phyloP scores from a whole-genome alignment of 169 alveolate species.

The Eimeria zaria region DNA sequence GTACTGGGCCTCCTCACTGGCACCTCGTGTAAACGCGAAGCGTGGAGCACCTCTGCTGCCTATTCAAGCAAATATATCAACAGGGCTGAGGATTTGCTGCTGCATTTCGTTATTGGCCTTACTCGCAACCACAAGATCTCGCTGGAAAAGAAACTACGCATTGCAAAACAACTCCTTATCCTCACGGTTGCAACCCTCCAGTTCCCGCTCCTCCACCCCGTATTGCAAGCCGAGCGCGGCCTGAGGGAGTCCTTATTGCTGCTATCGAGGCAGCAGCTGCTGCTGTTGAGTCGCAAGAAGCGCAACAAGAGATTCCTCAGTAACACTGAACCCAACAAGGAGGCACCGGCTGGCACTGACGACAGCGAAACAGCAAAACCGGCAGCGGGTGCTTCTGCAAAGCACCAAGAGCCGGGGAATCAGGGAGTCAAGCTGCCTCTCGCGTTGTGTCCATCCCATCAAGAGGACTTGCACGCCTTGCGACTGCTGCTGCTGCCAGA shows the following conservation, averaged over 20 bases:
- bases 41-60: constrained; percentile 46
- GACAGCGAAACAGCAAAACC: background rate
- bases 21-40: constrained; percentile 43
- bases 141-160: constrained; percentile 21
- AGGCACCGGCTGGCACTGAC: background rate
- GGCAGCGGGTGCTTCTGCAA: background rate
- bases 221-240: constrained; percentile 66
- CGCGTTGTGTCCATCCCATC: background rate
- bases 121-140: constrained; percentile 36
- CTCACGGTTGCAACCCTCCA: constrained; percentile 76
- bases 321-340: background rate
- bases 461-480: constrained; percentile 36
- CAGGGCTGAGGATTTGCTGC: constrained; percentile 67
- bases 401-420: background rate
- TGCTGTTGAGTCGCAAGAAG: constrained; percentile 24
- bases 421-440: background rate
- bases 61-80: constrained; percentile 63
- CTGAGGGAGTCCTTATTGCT: constrained; percentile 42
- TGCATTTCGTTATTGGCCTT: constrained; percentile 67
- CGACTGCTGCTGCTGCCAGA: constrained; percentile 46
- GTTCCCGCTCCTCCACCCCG: constrained; percentile 72
- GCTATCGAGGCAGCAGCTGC: constrained; percentile 73
- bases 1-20: constrained; percentile 68
- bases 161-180: constrained; percentile 70
- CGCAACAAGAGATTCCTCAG: background rate